Conservation (phyloP, 371 early-diverging fungal genomes). For the Syncephalastrum racemosum region DNA sequence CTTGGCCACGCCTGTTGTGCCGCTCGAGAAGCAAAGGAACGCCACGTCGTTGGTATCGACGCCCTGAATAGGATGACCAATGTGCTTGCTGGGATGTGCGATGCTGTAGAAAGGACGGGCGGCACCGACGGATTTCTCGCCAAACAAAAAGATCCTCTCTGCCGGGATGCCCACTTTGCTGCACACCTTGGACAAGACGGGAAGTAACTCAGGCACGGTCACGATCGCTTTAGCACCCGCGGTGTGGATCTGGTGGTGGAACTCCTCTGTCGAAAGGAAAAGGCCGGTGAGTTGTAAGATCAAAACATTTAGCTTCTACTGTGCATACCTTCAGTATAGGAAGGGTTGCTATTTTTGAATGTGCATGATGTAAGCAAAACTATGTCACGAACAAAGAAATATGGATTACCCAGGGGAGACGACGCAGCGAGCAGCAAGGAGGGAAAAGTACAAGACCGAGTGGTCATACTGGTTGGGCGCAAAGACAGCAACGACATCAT, state of each 20-base stretch:
- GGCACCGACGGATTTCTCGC: constrained; percentile 29
- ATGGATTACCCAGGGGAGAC: constrained; percentile 38
- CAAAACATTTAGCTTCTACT: not conserved
- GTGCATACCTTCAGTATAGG: constrained; percentile 40
- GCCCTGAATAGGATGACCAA: constrained; percentile 13
- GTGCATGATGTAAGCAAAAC: not conserved
- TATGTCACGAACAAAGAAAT: not conserved
- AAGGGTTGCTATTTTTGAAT: constrained; percentile 28
- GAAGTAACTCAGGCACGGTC: constrained; percentile 42
- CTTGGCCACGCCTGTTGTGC: constrained; percentile 74
- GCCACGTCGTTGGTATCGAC: constrained; percentile 49
- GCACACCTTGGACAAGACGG: constrained; percentile 47
- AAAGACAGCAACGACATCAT: constrained; percentile 74
- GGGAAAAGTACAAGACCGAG: constrained; percentile 36
- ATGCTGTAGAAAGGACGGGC: constrained; percentile 15
- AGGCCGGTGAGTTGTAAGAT: not conserved
- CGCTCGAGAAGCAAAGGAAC: constrained; percentile 82
- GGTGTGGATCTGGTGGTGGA: constrained; percentile 69
- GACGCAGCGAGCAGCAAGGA: constrained; percentile 38
- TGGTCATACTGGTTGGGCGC: constrained; percentile 65
- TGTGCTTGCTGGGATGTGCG: constrained; percentile 1
- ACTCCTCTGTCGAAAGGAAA: constrained; percentile 45
- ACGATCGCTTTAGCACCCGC: constrained; percentile 61
- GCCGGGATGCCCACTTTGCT: constrained; percentile 45
- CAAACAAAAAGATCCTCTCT: constrained; percentile 56